Conservation (phyloP, 2,329 filamentous ascomycete genomes). For the Clonostachys chloroleuca region DNA sequence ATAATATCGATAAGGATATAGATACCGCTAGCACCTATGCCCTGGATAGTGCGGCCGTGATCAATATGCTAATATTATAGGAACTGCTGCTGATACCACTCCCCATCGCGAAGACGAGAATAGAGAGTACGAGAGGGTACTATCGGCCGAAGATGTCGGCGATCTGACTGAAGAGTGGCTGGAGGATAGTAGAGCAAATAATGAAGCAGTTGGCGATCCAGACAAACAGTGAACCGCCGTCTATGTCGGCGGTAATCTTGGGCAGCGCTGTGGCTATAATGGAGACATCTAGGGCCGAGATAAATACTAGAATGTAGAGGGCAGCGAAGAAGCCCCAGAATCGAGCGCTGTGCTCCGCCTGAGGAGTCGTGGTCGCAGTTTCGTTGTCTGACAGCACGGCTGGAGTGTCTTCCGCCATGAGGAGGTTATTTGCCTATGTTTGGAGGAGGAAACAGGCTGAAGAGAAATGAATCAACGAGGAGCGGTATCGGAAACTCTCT, state of each 20-base stretch:
- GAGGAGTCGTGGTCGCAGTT: too few species aligned
- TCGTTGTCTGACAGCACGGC: too few species aligned
- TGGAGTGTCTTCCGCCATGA: too few species aligned
- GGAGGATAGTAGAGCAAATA: slow-evolving; percentile 23
- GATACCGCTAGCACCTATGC: slow-evolving; percentile 30
- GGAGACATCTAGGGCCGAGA: slow-evolving; percentile 15
- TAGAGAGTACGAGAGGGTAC: slow-evolving; percentile 4
- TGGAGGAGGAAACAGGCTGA: too few species aligned
- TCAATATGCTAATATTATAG: background rate
- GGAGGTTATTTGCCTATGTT: too few species aligned
- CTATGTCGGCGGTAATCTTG: slow-evolving; percentile 11
- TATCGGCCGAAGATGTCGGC: slow-evolving; percentile 15
- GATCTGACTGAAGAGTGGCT: slow-evolving; percentile 18
- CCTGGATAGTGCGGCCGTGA: slow-evolving; percentile 39
- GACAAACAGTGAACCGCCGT: slow-evolving; percentile 10
- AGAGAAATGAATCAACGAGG: too few species aligned
- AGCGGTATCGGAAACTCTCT: too few species aligned
- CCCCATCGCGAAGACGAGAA: slow-evolving; percentile 3
- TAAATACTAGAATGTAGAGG: slow-evolving; percentile 5
- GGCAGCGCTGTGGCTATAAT: slow-evolving; percentile 23
- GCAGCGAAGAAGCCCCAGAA: background rate
- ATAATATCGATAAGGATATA: slow-evolving; percentile 22
- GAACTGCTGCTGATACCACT: slow-evolving; percentile 26
- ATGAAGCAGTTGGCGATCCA: slow-evolving; percentile 16
- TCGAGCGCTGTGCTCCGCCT: too few species aligned